Evolutionary conservation across 441 rosid genomes (phyloP).

Genomic region (Euphorbia corollata): DNA sequence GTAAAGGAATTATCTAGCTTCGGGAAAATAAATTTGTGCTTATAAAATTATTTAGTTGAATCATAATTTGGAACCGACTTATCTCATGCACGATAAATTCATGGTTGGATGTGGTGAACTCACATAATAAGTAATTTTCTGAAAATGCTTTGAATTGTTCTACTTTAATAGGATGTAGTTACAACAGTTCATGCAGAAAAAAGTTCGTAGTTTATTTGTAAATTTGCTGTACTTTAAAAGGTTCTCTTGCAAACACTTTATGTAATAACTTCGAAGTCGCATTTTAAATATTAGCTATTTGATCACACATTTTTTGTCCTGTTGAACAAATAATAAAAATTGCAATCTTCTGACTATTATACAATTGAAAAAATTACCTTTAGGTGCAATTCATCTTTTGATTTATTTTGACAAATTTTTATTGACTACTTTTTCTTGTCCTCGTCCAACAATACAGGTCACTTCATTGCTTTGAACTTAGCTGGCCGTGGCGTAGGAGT

Average conservation of each 20-base stretch:
- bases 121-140: background rate
- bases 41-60: background rate
- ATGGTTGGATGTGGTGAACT: no score
- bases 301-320: background rate
- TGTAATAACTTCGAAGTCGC: background rate
- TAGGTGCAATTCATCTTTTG: background rate
- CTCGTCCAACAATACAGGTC: constrained; percentile 52
- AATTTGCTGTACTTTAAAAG: background rate
- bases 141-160: background rate
- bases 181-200: background rate
- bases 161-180: background rate
- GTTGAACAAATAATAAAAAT: background rate
- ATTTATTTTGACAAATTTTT: background rate
- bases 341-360: background rate
- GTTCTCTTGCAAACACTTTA: background rate
- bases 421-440: background rate
- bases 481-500: constrained; percentile 86
- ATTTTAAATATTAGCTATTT: background rate
- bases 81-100: background rate
- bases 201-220: background rate
- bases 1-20: background rate
- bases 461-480: constrained; percentile 76
- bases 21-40: background rate
- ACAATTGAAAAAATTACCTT: background rate
- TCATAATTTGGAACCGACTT: background rate